phyloP scores from a whole-genome alignment of 2,329 filamentous ascomycete genomes.

The Xylaria sp. region DNA sequence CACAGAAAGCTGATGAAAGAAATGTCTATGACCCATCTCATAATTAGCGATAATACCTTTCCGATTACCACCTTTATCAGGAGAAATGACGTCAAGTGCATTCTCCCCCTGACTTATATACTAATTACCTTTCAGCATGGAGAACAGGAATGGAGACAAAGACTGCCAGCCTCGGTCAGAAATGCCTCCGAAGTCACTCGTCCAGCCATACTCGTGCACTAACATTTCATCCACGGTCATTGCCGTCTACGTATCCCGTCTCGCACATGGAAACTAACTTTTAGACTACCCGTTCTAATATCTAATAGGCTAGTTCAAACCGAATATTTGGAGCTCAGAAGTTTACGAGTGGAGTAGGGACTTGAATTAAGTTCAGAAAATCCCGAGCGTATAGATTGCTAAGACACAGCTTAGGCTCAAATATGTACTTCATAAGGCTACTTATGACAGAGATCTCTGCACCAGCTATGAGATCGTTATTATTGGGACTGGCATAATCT shows the following conservation, averaged over 20 bases:
- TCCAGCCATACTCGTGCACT: too few species aligned
- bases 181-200: too few species aligned
- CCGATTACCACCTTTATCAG: too few species aligned
- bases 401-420: neutral
- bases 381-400: neutral
- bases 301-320: neutral
- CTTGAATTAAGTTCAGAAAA: neutral
- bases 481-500: neutral
- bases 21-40: too few species aligned
- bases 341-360: conserved; percentile 3
- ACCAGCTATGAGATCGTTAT: neutral
- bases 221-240: too few species aligned
- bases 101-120: too few species aligned
- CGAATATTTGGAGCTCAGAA: neutral
- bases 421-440: neutral
- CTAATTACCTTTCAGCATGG: too few species aligned
- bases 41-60: too few species aligned
- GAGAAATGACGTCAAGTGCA: too few species aligned
- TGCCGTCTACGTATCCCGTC: neutral
- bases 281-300: neutral
- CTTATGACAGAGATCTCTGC: neutral
- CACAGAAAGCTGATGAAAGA: too few species aligned
- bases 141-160: too few species aligned
- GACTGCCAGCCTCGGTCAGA: too few species aligned
- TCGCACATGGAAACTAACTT: neutral